Evolutionary conservation across 2,329 filamentous ascomycete genomes (phyloP), one percentile per base, ranked within the genome.

Genomic region (Claviceps monticola): DNA sequence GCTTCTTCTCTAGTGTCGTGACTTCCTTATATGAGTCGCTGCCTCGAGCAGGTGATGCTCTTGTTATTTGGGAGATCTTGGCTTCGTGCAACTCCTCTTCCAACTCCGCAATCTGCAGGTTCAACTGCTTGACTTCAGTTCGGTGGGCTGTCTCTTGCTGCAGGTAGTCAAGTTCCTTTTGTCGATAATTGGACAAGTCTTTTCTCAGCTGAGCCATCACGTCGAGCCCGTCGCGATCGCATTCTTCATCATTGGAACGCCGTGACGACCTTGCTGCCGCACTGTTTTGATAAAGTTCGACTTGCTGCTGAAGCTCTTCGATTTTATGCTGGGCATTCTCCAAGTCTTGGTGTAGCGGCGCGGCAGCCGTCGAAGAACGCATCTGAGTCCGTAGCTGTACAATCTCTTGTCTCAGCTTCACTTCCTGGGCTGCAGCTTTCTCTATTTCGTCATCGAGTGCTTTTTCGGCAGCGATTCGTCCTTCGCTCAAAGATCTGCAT

Each of bases 81-180:
- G 77, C 73, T 53, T 88, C 80, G 57, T 86, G 82, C 4, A 83
- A 71, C 53, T 83, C 78, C 42, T 76, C 76, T 62, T 88, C 84
- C 16, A 88, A 73, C 38, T 86, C 79, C 2, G 75, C 71, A 48
- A 88, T 75, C 53, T 83, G 77, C 47, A 76, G 74, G 63, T 84
- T 85, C 53, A 86, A 75, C 19, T 72, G 70, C 54, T 82, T 82
- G 53, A 84, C 72, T 1, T 71, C 68, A 34, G 83, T 77, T 57
- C 81, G 84, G 57, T 84, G 78, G 6, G 76, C 66, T 9, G 74
- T 69, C 60, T 87, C 84, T n/a, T 80, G 79, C 58, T 85, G 78
- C 34, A 83, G 66, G 49, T 81, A 74, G 17, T 80, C 75, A 16
- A 78, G 74, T 57, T 88, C 84, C 57, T 80, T 83, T 60, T 80